Conservation (phyloP, 495 filamentous ascomycete genomes). For the Lepraria neglecta region DNA sequence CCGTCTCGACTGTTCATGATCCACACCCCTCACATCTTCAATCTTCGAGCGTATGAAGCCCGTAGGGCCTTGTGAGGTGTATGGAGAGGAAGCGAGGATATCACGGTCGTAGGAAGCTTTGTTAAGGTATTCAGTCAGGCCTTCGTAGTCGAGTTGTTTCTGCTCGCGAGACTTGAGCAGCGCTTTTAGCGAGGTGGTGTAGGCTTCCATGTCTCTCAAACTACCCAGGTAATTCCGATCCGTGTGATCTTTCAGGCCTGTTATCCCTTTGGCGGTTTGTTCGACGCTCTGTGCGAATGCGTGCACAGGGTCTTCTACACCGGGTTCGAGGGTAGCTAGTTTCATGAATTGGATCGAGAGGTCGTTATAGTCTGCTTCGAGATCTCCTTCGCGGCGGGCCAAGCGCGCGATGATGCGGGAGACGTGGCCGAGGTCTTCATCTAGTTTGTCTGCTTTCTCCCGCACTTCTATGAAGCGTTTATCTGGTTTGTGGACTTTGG, state of each 20-base stretch:
- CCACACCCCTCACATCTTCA: constrained; percentile 93
- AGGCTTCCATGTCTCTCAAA: constrained; percentile 88
- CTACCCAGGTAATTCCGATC: constrained; percentile 92
- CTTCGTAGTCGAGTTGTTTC: constrained; percentile 97
- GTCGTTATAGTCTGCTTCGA: constrained; percentile 84
- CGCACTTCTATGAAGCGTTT: constrained; percentile 88
- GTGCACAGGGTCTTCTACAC: constrained; percentile 70
- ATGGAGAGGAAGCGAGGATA: constrained; percentile 62
- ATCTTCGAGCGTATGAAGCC: constrained; percentile 93
- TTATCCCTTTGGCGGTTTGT: constrained; percentile 68
- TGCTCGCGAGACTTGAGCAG: constrained; percentile 91
- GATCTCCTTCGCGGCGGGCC: constrained; percentile 76
- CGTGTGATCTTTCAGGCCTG: constrained; percentile 76
- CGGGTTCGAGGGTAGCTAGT: constrained; percentile 81
- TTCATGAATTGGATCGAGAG: constrained; percentile 91
- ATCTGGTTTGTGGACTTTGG: constrained; percentile 91
- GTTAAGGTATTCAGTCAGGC: constrained; percentile 87
- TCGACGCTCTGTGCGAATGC: constrained; percentile 82
- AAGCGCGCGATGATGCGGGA: constrained; percentile 90
- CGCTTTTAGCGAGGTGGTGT: constrained; percentile 73
- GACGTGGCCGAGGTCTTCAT: constrained; percentile 87
- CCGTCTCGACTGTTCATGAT: constrained; percentile 84
- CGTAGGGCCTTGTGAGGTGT: constrained; percentile 58
- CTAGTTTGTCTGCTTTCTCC: constrained; percentile 89
- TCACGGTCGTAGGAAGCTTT: constrained; percentile 87